phyloP scores from a whole-genome alignment of 208 protist genomes.

The Trypanosoma vivax region DNA sequence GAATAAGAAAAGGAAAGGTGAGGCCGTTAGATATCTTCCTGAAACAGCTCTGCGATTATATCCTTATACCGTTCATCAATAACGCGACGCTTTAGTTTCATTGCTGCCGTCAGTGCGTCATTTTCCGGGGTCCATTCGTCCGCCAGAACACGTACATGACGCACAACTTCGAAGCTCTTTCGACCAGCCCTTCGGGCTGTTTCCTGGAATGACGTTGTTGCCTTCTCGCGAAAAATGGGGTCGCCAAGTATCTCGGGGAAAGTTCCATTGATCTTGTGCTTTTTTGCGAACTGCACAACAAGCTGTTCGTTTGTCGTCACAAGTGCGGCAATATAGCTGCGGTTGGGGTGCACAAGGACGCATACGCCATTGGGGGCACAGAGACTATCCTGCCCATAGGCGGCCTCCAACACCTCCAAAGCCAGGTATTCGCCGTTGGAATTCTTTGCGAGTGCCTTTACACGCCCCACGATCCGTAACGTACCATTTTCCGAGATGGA shows the following conservation, averaged over 20 bases:
- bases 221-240: constrained; percentile 35
- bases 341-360: constrained; percentile 68
- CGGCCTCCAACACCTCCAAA: constrained; percentile 71
- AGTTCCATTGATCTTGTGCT: constrained; percentile 37
- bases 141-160: constrained; percentile 35
- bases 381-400: constrained; percentile 59
- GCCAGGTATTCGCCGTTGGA: constrained; percentile 89
- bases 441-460: constrained; percentile 90
- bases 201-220: constrained; percentile 34
- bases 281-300: constrained; percentile 42
- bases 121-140: constrained; percentile 86
- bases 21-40: constrained; percentile 27
- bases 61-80: constrained; percentile 62
- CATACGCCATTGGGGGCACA: constrained; percentile 54
- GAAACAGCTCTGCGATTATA: constrained; percentile 57
- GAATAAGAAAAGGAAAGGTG: constrained; percentile 15
- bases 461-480: constrained; percentile 75
- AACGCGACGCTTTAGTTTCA: constrained; percentile 70
- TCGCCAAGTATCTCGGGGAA: constrained; percentile 50
- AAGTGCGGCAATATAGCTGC: constrained; percentile 57
- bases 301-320: constrained; percentile 47
- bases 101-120: constrained; percentile 66
- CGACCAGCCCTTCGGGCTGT: constrained; percentile 40
- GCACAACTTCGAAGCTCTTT: constrained; percentile 71
- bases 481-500: constrained; percentile 43